Conservation (phyloP, 768 basidiomycete species). For the Lactarius indigo region DNA sequence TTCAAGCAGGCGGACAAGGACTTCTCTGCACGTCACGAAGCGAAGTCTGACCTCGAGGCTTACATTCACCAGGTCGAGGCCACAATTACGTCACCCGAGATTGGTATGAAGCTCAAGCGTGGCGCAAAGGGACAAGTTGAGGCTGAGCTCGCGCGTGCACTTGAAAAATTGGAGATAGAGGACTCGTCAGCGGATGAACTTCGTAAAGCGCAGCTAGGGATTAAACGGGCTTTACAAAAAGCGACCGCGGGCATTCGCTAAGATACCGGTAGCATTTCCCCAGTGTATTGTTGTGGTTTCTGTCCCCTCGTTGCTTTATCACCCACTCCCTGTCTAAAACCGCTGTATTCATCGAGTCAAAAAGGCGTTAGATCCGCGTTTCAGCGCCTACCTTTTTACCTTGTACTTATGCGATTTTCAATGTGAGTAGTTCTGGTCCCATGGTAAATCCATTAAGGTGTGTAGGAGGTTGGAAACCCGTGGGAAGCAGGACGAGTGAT, state of each 20-base stretch:
- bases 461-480: background rate
- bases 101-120: conserved; percentile 98
- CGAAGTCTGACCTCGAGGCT: conserved; percentile 96
- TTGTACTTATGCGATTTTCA: background rate
- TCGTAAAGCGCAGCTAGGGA: conserved; percentile 90
- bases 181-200: conserved; percentile 92
- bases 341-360: conserved; percentile 18
- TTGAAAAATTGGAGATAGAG: conserved; percentile 98
- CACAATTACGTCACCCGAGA: conserved; percentile 94
- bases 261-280: conserved; percentile 26
- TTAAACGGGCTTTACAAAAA: conserved; percentile 98
- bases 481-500: background rate
- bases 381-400: background rate
- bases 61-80: conserved; percentile 97
- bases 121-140: conserved; percentile 94
- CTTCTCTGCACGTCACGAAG: conserved; percentile 96
- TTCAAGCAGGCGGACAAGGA: conserved; percentile 97
- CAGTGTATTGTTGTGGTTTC: conserved; percentile 2
- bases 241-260: conserved; percentile 87
- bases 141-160: conserved; percentile 94
- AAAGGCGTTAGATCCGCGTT: conserved; percentile 7
- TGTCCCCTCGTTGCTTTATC: conserved; percentile 22
- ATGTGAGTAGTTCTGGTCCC: background rate
- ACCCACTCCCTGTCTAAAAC: conserved; percentile 20
- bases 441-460: background rate